Percentiles rank a stretch among this genome's conserved stretches.
Conservation (phyloP, 2,329 filamentous ascomycete genomes). For the Kalmusia sp. region DNA sequence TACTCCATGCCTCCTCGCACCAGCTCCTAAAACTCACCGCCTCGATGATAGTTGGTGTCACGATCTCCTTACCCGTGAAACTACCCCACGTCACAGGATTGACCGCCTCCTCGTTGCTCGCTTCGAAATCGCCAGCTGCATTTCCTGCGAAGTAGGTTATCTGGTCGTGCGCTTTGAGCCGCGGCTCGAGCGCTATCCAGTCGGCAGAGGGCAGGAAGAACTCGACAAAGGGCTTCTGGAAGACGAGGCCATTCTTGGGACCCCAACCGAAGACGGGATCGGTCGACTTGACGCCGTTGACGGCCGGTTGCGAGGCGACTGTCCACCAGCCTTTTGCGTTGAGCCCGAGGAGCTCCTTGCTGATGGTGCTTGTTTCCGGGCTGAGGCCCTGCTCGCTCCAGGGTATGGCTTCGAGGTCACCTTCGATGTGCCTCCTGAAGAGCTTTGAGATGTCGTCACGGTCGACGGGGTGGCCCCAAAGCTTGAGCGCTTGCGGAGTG, state of each 20-base stretch:
- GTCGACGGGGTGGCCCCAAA: slow-evolving; percentile 83
- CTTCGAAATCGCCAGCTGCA: slow-evolving; percentile 76
- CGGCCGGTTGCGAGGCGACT: slow-evolving; percentile 91
- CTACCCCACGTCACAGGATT: slow-evolving; percentile 98
- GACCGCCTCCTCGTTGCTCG: slow-evolving; percentile 70
- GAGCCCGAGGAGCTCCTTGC: slow-evolving; percentile 73
- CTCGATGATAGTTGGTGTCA: slow-evolving; percentile 96
- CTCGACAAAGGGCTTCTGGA: slow-evolving; percentile 98
- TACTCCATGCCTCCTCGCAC: slow-evolving; percentile 94
- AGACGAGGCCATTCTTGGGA: slow-evolving; percentile 89
- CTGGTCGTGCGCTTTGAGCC: slow-evolving; percentile 70
- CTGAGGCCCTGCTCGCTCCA: slow-evolving; percentile 93
- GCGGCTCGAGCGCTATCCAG: slow-evolving; percentile 71
- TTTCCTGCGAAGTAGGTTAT: slow-evolving; percentile 92
- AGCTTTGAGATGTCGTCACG: slow-evolving; percentile 76
- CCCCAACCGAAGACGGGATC: slow-evolving; percentile 92
- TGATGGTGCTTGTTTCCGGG: slow-evolving; percentile 84
- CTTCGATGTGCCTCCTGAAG: slow-evolving; percentile 82
- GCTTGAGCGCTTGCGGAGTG: slow-evolving; percentile 77
- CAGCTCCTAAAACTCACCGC: slow-evolving; percentile 92
- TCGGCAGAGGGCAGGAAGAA: slow-evolving; percentile 83
- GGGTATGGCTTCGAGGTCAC: slow-evolving; percentile 80
- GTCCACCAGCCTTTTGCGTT: slow-evolving; percentile 95
- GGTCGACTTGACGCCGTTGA: slow-evolving; percentile 81
- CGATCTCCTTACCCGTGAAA: slow-evolving; percentile 93